These are phyloP conservation scores for Colletotrichum limetticola DNA, from an alignment of 2,329 filamentous ascomycete species.

Conservation along the genomic window DNA sequence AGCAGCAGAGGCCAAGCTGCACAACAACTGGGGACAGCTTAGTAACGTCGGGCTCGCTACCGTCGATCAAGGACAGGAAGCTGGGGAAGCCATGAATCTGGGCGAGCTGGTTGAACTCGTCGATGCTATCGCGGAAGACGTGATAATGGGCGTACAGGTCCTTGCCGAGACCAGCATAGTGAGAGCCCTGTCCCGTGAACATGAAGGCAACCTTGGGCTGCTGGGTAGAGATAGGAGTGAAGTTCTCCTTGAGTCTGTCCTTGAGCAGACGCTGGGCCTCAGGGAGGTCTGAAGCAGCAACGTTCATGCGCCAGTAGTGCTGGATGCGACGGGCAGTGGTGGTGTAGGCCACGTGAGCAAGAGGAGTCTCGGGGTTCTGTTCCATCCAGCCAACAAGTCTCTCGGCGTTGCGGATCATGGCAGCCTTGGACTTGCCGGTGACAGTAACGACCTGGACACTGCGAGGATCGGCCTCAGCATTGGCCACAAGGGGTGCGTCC, in stretches of 20 bases:
- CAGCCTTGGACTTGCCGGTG: slow-evolving; percentile 64
- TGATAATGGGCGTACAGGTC: slow-evolving; percentile 59
- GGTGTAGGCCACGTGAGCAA: slow-evolving; percentile 72
- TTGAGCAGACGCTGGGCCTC: slow-evolving; percentile 57
- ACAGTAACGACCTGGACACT: slow-evolving; percentile 68
- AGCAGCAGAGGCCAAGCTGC: slow-evolving; percentile 64
- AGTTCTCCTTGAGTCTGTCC: slow-evolving; percentile 52
- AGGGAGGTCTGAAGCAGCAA: slow-evolving; percentile 52
- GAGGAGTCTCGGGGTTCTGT: slow-evolving; percentile 59
- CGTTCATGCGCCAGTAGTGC: slow-evolving; percentile 52
- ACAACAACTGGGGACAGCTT: slow-evolving; percentile 61
- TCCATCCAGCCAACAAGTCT: slow-evolving; percentile 65
- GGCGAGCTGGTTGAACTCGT: slow-evolving; percentile 66
- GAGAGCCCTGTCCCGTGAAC: slow-evolving; percentile 68
- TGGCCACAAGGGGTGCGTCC: slow-evolving; percentile 62
- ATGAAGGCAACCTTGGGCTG: slow-evolving; percentile 62
- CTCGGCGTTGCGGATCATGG: slow-evolving; percentile 69
- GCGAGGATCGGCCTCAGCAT: slow-evolving; percentile 63
- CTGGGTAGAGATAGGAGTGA: slow-evolving; percentile 53
- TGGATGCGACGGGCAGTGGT: slow-evolving; percentile 74
- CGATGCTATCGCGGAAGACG: slow-evolving; percentile 62
- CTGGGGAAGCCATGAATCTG: slow-evolving; percentile 64
- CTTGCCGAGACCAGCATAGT: slow-evolving; percentile 62
- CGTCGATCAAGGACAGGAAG: slow-evolving; percentile 61
- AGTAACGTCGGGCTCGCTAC: slow-evolving; percentile 52